These are phyloP conservation scores for Backusella liffmaniae DNA, from an alignment of 192 early-diverging fungal genomes.

Conservation along the genomic window DNA sequence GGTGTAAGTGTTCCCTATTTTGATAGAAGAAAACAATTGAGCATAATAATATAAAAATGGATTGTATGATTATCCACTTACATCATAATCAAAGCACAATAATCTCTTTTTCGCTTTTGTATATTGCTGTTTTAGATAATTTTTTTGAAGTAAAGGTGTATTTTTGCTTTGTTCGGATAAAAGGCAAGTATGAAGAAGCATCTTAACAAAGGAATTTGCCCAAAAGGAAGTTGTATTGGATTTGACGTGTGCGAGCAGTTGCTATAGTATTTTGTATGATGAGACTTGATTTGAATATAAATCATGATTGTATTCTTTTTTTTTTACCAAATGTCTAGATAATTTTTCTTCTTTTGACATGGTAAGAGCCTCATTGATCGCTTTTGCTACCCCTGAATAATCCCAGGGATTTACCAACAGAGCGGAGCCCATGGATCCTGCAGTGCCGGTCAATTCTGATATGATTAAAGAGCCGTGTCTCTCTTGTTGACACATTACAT, in stretches of 20 bases:
- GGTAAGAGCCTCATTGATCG: slow-evolving; percentile 73
- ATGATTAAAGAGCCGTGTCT: slow-evolving; percentile 87
- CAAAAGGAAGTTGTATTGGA: slow-evolving; percentile 85
- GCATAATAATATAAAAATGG: not conserved
- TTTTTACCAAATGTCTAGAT: slow-evolving; percentile 56
- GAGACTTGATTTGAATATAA: not conserved
- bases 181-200: slow-evolving; percentile 54
- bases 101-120: slow-evolving; percentile 65
- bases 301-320: not conserved
- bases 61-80: slow-evolving; percentile 25
- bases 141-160: slow-evolving; percentile 40
- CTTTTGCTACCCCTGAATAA: slow-evolving; percentile 73
- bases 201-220: slow-evolving; percentile 80
- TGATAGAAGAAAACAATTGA: not conserved
- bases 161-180: slow-evolving; percentile 45
- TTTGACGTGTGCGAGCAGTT: slow-evolving; percentile 83
- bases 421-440: slow-evolving; percentile 76
- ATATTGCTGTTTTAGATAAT: slow-evolving; percentile 47
- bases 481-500: slow-evolving; percentile 89
- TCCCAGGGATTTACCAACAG: slow-evolving; percentile 92
- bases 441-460: slow-evolving; percentile 96
- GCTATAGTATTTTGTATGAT: slow-evolving; percentile 26
- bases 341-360: slow-evolving; percentile 65
- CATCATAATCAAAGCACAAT: slow-evolving; percentile 95
- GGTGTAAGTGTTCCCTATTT: slow-evolving; percentile 89